phyloP scores from a whole-genome alignment of 2,329 filamentous ascomycete species.

The Cytospora chrysosperma region DNA sequence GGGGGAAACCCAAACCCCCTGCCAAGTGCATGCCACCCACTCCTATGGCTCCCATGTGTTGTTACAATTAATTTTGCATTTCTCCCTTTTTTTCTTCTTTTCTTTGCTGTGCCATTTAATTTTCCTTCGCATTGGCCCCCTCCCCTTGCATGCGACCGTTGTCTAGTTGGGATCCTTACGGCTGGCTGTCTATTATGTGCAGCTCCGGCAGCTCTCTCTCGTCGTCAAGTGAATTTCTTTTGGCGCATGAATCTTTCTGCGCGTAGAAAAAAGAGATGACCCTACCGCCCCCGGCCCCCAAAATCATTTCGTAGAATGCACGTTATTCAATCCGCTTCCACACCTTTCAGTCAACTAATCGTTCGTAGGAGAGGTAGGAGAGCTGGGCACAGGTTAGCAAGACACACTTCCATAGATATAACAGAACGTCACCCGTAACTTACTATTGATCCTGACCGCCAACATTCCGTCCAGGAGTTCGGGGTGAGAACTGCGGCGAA shows the following conservation, averaged over 20 bases:
- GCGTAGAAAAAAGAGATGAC: slow-evolving; percentile 26
- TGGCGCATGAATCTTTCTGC: background rate
- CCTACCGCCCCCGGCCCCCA: slow-evolving; percentile 32
- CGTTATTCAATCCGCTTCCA: slow-evolving; percentile 21
- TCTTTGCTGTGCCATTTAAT: slow-evolving; percentile 4
- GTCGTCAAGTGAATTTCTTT: background rate
- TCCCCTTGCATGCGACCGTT: background rate
- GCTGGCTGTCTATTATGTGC: slow-evolving; percentile 8
- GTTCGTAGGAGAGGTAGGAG: slow-evolving; percentile 40
- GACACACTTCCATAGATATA: background rate
- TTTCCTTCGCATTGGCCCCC: slow-evolving; percentile 3
- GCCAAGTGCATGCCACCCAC: background rate
- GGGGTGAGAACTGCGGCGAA: slow-evolving; percentile 48
- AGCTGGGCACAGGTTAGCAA: slow-evolving; percentile 30
- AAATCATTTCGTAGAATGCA: slow-evolving; percentile 14
- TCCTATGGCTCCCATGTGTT: slow-evolving; percentile 2
- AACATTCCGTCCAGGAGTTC: slow-evolving; percentile 41
- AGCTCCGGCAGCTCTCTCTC: background rate
- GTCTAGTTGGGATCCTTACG: background rate
- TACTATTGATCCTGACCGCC: slow-evolving; percentile 43
- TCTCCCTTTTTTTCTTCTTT: too few species aligned
- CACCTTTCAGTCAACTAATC: slow-evolving; percentile 30
- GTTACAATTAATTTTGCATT: slow-evolving; percentile 18
- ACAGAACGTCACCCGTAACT: slow-evolving; percentile 27
- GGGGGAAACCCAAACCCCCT: background rate